Evolutionary conservation across 2,329 filamentous ascomycete genomes (phyloP), one percentile per base, ranked within the genome.

Genomic region (Aspergillus bombycis): DNA sequence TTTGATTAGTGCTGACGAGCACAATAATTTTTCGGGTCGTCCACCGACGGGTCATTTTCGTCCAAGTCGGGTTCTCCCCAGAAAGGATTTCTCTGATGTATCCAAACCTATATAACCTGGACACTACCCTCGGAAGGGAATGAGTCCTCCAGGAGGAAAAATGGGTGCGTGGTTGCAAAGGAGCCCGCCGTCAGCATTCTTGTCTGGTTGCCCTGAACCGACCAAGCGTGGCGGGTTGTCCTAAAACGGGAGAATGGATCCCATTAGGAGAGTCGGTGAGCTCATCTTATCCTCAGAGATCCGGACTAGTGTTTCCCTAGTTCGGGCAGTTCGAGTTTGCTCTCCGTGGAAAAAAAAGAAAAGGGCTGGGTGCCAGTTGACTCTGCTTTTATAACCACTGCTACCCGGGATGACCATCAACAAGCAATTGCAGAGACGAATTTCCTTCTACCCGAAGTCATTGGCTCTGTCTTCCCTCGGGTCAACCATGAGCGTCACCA

Each of bases 91-190:
- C 55, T 64, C 60, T 64, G 59, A 64, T 64, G 26, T 64, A 64
- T 64, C 58, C 59, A 62, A 62, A 62, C 43, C 45, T 66, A 66
- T 66, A 66, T 62, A 66, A 61, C 34, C 54, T 6, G 62, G 57
- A 54, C 62, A 60, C 45, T 59, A 36, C 60, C 62, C 57, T 60
- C 45, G 48, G 58, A 28, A 56, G 34, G 16, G 50, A 52, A 52
- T 52, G 48, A 46, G 28, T 41, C 30, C 36, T 46, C 52, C 54
- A 23, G 7, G 45, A 48, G 45, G 23, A 48, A 11, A 48, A 48
- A 28, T 50, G 23, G 46, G 48, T 52, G 48, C 48, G 48, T 52
- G 48, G 48, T 36, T 52, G 48, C 28, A 23, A 52, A 32, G 28
- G 48, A 32, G 46, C 46, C 46, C 19, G 46, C 46, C 46, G 41